phyloP scores from a whole-genome alignment of 2,329 filamentous ascomycete species.

The Colletotrichum sp. region DNA sequence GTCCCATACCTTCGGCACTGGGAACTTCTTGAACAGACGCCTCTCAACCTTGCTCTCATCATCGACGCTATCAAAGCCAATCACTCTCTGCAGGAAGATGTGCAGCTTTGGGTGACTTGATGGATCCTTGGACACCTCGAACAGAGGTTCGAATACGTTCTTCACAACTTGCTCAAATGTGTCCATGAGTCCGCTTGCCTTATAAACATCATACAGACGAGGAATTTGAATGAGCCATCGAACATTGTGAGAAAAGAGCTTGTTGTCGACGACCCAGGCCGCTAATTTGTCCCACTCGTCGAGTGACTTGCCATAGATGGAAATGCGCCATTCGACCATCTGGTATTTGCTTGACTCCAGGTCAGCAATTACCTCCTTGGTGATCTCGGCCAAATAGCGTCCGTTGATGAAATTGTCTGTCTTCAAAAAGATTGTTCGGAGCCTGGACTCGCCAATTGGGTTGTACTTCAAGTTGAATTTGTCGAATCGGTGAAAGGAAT shows the following conservation, averaged over 20 bases:
- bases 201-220: constrained; percentile 94
- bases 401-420: constrained; percentile 98
- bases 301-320: constrained; percentile 89
- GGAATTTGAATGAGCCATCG: constrained; percentile 97
- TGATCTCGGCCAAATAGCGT: constrained; percentile 95
- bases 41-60: constrained; percentile 97
- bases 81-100: constrained; percentile 90
- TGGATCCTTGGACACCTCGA: constrained; percentile 91
- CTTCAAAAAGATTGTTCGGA: constrained; percentile 98
- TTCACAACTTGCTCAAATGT: constrained; percentile 89
- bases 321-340: constrained; percentile 99
- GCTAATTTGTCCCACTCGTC: constrained; percentile 98
- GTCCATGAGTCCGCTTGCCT: constrained; percentile 83
- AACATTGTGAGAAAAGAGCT: constrained; percentile 96
- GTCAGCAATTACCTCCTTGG: constrained; percentile 96
- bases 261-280: constrained; percentile 97
- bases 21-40: constrained; percentile 94
- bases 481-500: constrained; percentile 98
- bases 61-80: constrained; percentile 97
- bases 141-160: constrained; percentile 93
- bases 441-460: constrained; percentile 90
- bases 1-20: constrained; percentile 85
- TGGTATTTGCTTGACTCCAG: constrained; percentile 99
- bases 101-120: constrained; percentile 89
- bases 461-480: constrained; percentile 99